These are phyloP conservation scores for Atkinsonella hypoxylon DNA, from an alignment of 2,329 filamentous ascomycete species.

Conservation along the genomic window DNA sequence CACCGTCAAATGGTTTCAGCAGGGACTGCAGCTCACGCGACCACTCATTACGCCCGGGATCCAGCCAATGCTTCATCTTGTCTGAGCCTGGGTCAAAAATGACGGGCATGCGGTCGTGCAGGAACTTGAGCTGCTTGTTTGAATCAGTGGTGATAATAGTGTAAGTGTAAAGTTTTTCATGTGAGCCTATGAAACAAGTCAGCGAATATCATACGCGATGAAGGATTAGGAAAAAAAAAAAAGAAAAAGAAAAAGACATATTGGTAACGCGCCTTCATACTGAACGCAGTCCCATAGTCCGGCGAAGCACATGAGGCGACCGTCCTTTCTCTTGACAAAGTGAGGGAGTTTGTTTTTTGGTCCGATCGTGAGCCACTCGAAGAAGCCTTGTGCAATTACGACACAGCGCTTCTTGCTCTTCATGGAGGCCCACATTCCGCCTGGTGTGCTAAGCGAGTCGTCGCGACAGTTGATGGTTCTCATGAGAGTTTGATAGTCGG, in stretches of 20 bases:
- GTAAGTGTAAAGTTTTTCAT: constrained; percentile 72
- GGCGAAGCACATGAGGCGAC: constrained; percentile 75
- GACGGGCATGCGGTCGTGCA: constrained; percentile 94
- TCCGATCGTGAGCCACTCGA: constrained; percentile 81
- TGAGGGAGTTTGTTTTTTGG: constrained; percentile 73
- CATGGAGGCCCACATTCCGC: constrained; percentile 87
- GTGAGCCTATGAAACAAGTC: constrained; percentile 13
- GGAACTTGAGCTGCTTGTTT: constrained; percentile 69
- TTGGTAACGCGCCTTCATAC: constrained; percentile 46
- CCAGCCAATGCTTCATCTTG: constrained; percentile 62
- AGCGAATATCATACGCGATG: background rate
- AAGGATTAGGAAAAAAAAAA: too few species aligned
- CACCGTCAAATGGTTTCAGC: constrained; percentile 66
- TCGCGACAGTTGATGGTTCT: constrained; percentile 93
- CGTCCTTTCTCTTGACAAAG: constrained; percentile 72
- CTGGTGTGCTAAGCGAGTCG: constrained; percentile 64
- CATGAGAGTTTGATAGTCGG: constrained; percentile 65
- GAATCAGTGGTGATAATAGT: constrained; percentile 87
- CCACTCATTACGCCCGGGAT: constrained; percentile 63
- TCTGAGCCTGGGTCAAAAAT: constrained; percentile 69
- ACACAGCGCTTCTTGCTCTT: constrained; percentile 82
- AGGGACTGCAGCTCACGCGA: constrained; percentile 63
- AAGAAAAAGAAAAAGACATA: too few species aligned
- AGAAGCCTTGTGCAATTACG: constrained; percentile 84
- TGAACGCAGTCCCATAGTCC: constrained; percentile 84